Evolutionary conservation across 176 grass and related monocot genomes (phyloP), one percentile per base, ranked within the genome.

Genomic region (Olyra latifolia): DNA sequence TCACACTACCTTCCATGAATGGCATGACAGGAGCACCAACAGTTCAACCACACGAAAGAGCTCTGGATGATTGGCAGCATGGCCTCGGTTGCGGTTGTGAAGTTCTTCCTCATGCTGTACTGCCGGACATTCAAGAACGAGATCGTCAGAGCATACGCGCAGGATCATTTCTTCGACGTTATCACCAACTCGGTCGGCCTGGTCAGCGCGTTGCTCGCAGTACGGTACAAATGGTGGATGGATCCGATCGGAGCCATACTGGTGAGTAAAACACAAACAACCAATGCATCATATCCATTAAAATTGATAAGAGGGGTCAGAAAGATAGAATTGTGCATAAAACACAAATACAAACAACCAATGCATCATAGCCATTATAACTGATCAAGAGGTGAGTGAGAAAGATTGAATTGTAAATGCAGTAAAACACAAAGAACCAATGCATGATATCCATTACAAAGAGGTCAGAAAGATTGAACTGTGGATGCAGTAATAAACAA

Each of bases 151-250:
- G 92, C 96, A 0, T 99, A 99, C 22, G 96, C 92, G 12, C 96
- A 93, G 62, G 96, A 99, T 27, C 96, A 99, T 61, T 95, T 95
- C 78, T 99, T 99, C 23, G 96, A 99, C 57, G 96, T 99, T 20
- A 95, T 99, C 68, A 99, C 96, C 4, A 99, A 99, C 86, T 95
- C 90, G 2, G 84, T 99, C 42, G 96, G 96, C 46, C 82, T 99
- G 1, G 88, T 88, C 10, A 35, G 86, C 1, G 86, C 96, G 0
- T n/a, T 99, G 2, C 90, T 99, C 3, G 92, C 96, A 0, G 88
- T 87, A 11, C 46, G 22, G 28, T 99, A 48, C 67, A 84, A 88
- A 29, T 99, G 92, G 96, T 98, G 96, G 96, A 95, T 98, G 86
- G 96, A 98, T 40, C 90, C 96, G 0, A 43, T 91, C 1, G 96